A percentile compares a stretch with the other conserved stretches of the same genome.
Conservation (phyloP, 805 yeast genomes). For the Clavispora asparagi region DNA sequence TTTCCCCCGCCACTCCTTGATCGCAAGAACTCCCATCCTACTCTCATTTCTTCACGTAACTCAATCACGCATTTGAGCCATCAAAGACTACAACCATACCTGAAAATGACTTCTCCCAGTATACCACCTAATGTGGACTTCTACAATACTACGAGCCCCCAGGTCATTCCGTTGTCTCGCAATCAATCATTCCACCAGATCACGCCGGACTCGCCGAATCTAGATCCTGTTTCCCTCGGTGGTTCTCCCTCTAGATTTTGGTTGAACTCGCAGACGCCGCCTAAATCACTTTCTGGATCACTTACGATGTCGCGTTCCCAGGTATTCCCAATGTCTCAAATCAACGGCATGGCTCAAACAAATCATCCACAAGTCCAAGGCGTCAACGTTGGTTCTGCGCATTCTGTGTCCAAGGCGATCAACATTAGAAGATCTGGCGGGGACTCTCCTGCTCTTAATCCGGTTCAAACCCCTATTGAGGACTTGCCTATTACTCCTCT, state of each 20-base stretch:
- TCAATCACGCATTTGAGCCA: slow-evolving; percentile 22
- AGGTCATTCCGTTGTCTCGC: slow-evolving; percentile 25
- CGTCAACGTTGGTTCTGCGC: not conserved
- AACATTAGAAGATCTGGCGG: slow-evolving; percentile 6
- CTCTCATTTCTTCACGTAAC: slow-evolving; percentile 14
- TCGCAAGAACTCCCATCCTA: slow-evolving; percentile 14
- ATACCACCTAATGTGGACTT: slow-evolving; percentile 9
- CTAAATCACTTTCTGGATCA: slow-evolving; percentile 27
- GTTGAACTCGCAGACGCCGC: slow-evolving; percentile 51
- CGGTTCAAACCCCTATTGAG: slow-evolving; percentile 39
- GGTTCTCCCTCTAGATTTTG: slow-evolving; percentile 55
- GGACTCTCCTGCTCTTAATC: slow-evolving; percentile 33
- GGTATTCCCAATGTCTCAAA: not conserved
- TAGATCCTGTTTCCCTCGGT: slow-evolving; percentile 47
- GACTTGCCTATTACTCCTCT: slow-evolving; percentile 43
- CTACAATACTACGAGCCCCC: slow-evolving; percentile 15
- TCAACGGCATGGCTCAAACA: not conserved
- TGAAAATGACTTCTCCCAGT: slow-evolving; percentile 27
- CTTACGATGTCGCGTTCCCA: slow-evolving; percentile 15
- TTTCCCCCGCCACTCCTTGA: slow-evolving; percentile 5
- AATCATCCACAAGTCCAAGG: no score
- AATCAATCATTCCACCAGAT: slow-evolving; percentile 6
- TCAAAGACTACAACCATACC: slow-evolving; percentile 35
- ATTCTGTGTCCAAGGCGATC: slow-evolving; percentile 8
- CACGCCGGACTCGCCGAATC: slow-evolving; percentile 48